A percentile compares a stretch with the other conserved stretches of the same genome.
Conservation (phyloP, 306 rosid genomes). For the Medicago ruthenica region DNA sequence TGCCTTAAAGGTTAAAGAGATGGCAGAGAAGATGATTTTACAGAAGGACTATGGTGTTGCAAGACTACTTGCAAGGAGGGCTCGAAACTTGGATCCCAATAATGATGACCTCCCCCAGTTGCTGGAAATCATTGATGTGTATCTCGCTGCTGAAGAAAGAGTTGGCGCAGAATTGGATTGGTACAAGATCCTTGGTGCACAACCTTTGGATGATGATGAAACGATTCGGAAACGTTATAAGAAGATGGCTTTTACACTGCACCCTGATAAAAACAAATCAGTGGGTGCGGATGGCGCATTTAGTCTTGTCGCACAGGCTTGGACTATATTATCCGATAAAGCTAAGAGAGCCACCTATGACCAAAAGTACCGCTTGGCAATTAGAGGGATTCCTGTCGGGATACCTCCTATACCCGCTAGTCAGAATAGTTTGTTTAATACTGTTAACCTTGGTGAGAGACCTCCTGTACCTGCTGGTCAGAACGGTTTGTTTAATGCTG, state of each 20-base stretch:
- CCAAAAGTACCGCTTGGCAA: conserved; percentile 39
- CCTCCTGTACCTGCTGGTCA: conserved; percentile 25
- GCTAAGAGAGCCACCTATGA: conserved; percentile 53
- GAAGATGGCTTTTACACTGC: conserved; percentile 64
- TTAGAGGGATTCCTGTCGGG: conserved; percentile 35
- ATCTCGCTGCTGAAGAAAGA: conserved; percentile 63
- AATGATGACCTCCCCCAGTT: conserved; percentile 70
- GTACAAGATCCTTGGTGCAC: conserved; percentile 78
- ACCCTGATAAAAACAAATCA: conserved; percentile 85
- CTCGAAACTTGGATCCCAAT: conserved; percentile 62
- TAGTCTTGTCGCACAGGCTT: conserved; percentile 69
- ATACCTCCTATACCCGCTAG: conserved; percentile 43
- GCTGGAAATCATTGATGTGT: conserved; percentile 66
- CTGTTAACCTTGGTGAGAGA: conserved; percentile 29
- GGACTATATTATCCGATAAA: conserved; percentile 67
- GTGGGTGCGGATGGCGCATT: conserved; percentile 84
- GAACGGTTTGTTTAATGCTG: conserved; percentile 22
- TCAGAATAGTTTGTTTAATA: conserved; percentile 47
- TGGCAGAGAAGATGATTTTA: conserved; percentile 69
- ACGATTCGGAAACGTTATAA: conserved; percentile 64
- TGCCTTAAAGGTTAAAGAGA: conserved; percentile 63
- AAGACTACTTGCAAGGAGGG: conserved; percentile 63
- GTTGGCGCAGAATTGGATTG: conserved; percentile 62
- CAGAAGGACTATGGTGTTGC: conserved; percentile 59
- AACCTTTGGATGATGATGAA: conserved; percentile 60